phyloP scores from a whole-genome alignment of 768 basidiomycete genomes.

The Tylopilus subfusipes region DNA sequence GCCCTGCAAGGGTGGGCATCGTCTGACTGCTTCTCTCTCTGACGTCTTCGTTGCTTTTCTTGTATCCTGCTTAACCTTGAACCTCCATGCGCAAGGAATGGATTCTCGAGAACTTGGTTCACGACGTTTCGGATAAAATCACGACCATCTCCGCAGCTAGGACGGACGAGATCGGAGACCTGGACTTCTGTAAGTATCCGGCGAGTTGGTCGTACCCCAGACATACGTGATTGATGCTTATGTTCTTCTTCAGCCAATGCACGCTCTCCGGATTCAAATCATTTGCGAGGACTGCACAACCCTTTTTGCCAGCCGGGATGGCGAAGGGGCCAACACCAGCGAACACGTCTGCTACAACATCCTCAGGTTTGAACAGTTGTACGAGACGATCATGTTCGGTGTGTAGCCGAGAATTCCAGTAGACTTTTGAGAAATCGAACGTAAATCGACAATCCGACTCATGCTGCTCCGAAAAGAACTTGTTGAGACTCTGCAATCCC shows the following conservation, averaged over 20 bases:
- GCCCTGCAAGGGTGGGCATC: not conserved
- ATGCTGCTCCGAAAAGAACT: conserved; percentile 43
- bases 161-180: conserved; percentile 69
- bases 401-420: conserved; percentile 96
- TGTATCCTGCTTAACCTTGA: conserved; percentile 33
- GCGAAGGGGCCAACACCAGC: conserved; percentile 98
- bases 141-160: conserved; percentile 81
- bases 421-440: conserved; percentile 94
- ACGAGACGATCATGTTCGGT: conserved; percentile 90
- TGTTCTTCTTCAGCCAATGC: conserved; percentile 72
- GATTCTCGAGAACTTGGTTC: conserved; percentile 50
- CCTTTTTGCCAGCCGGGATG: conserved; percentile 88
- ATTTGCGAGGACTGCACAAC: conserved; percentile 86
- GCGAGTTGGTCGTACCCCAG: not conserved
- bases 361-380: conserved; percentile 61
- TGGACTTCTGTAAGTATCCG: conserved; percentile 9
- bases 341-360: conserved; percentile 89
- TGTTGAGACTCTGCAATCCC: not conserved
- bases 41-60: conserved; percentile 45
- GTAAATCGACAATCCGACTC: conserved; percentile 85
- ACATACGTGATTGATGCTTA: conserved; percentile 70
- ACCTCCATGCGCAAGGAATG: conserved; percentile 60
- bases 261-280: conserved; percentile 91
- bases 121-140: conserved; percentile 72
- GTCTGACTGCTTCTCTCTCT: conserved; percentile 27